Conservation (phyloP, 495 filamentous ascomycete genomes). For the Amorphotheca resinae region DNA sequence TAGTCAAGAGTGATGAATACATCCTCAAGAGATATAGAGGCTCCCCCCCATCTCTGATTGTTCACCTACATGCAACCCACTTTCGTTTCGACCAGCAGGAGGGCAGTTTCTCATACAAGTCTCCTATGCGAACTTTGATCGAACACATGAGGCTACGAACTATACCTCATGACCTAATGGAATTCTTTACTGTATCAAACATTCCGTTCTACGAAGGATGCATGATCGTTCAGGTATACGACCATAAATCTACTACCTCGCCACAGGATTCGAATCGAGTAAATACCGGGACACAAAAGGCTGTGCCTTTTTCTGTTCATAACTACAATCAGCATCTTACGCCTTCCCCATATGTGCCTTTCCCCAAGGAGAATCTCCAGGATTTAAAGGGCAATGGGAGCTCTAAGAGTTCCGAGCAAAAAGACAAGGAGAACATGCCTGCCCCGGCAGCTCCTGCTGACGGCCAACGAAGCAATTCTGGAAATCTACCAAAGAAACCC, state of each 20-base stretch:
- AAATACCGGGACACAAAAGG: slow-evolving; percentile 43
- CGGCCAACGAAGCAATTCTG: slow-evolving; percentile 31
- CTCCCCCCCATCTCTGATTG: slow-evolving; percentile 62
- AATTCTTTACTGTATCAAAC: slow-evolving; percentile 39
- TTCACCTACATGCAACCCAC: slow-evolving; percentile 74
- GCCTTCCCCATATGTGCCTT: slow-evolving; percentile 75
- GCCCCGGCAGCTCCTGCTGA: slow-evolving; percentile 32
- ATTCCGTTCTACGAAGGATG: slow-evolving; percentile 92
- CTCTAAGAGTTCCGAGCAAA: slow-evolving; percentile 25
- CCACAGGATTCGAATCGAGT: slow-evolving; percentile 43
- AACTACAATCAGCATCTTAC: slow-evolving; percentile 81
- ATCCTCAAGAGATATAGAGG: slow-evolving; percentile 75
- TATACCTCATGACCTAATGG: slow-evolving; percentile 40
- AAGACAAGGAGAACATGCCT: slow-evolving; percentile 38
- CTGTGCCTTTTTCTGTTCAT: slow-evolving; percentile 69
- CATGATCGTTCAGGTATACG: slow-evolving; percentile 82
- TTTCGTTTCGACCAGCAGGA: slow-evolving; percentile 94
- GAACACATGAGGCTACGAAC: slow-evolving; percentile 47
- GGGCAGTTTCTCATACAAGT: slow-evolving; percentile 79
- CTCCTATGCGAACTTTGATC: slow-evolving; percentile 75
- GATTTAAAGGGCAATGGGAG: slow-evolving; percentile 19
- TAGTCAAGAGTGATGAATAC: slow-evolving; percentile 57
- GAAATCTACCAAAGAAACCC: slow-evolving; percentile 34
- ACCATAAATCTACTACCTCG: slow-evolving; percentile 59
- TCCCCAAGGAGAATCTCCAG: slow-evolving; percentile 46